Evolutionary conservation across 202 grass and related monocot species (phyloP), one percentile per base, ranked within the genome.

Genomic region (Brachypodium distachyon): DNA sequence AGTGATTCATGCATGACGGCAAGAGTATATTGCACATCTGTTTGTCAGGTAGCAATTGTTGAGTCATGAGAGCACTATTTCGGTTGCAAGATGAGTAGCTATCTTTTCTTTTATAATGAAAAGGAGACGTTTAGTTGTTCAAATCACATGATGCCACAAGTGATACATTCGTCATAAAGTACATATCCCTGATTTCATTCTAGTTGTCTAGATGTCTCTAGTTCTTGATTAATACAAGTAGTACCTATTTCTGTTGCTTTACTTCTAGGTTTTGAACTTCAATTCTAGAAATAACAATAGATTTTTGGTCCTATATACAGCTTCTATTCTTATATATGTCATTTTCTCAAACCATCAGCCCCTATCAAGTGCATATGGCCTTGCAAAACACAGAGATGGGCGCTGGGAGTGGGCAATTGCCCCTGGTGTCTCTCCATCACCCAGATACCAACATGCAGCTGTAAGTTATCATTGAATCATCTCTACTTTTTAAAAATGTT

Each of bases 381-480:
- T 99, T 72, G 96, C 92, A 42, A 99, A 99, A 80, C 96, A 96
- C 82, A 93, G 92, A 84, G 96, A 99, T 89, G 96, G 96, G 28
- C 87, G 92, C 33, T 99, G 96, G 96, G 96, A 99, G 47, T 99
- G 96, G 96, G 96, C 92, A 77, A 99, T 99, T 74, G 92, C 96
- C 57, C 96, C 96, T 72, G 96, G 96, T 70, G 96, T 99, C 52
- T 99, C 96, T 77, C 96, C 96, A 61, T 99, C 96, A 56, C 83
- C 96, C 62, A 90, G 96, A 99, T 99, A 99, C 69, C 96, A 99
- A 82, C 96, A 99, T 89, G 96, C 96, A 77, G 96, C 96, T 83
- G 96, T 99, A 77, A 90, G 87, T 31, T 84, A 16, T 48, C 51
- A 63, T 49, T 84, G 46, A 37, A 33, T 81, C 31, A 66, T 27